Evolutionary conservation across 257 asterid genomes (phyloP), one percentile per base, ranked within the genome.

Genomic region (Solanum acaule): DNA sequence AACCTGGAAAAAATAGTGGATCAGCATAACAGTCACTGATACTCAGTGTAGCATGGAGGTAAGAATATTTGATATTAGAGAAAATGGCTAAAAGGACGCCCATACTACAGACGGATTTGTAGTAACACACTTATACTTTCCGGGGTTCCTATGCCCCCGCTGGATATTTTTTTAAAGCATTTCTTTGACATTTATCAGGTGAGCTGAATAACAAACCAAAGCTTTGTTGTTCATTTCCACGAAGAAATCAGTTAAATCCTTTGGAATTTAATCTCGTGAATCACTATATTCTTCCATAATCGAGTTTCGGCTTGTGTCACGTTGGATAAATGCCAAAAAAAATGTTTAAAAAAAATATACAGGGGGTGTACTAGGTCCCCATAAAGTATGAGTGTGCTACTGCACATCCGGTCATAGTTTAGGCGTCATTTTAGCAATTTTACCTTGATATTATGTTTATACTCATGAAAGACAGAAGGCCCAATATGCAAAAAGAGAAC

Each of bases 1-100:
- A 73, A 89, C 95, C 98, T 94, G 70, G 93, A 35, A 59, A 71
- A 85, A 86, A 49, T 42, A 68, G n/a, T 29, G 40, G 3, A 37
- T 49, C 31, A 82, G 71, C 86, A 82, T 10, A 46, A 29, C 11
- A 15, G 67, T 79, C 85, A 79, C 34, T 46, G 85, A 29, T 79
- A 27, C 67, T 46, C 40, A 4, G 27, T 79, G 68, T 81, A 46
- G 44, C 86, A 81, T 31, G 35, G 86, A 81, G 68, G 40, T 31
- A 3, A 81, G 27, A 81, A 31, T 46, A 79, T 79, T 77, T 65
- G 33, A 65, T 65, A 65, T 65, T 65, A 65, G 33, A 6, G 33
- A n/a, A 65, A n/a, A 65, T 11, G 72, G 72, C 33, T 11, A 65
- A 65, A n/a, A 11, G 29, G 18, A 25, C 4, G 33, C 33, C 72